Evolutionary conservation across 2,329 filamentous ascomycete species (phyloP).

Genomic region (Microcyclospora pomicola): DNA sequence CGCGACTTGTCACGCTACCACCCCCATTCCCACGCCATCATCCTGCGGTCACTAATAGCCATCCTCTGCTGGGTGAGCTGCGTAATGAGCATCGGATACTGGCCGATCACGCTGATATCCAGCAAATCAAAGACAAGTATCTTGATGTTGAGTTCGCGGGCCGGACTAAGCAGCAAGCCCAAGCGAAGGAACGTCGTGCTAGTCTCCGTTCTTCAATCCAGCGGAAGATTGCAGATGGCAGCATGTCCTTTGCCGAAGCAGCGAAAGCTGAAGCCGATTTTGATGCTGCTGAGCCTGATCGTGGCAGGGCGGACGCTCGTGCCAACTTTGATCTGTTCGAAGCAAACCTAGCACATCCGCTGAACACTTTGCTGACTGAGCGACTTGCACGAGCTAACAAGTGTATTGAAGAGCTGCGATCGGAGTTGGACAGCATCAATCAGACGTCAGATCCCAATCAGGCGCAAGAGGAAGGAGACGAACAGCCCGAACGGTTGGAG

Average conservation of each 20-base stretch:
- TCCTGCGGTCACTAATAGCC: slow-evolving; percentile 89
- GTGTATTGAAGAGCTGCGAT: slow-evolving; percentile 63
- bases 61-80: slow-evolving; percentile 72
- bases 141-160: slow-evolving; percentile 16
- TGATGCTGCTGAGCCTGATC: slow-evolving; percentile 52
- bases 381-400: slow-evolving; percentile 60
- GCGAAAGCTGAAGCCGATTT: slow-evolving; percentile 63
- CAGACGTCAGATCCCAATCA: slow-evolving; percentile 59
- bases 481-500: slow-evolving; percentile 84
- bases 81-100: slow-evolving; percentile 63
- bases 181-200: slow-evolving; percentile 16
- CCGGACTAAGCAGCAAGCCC: slow-evolving; percentile 33
- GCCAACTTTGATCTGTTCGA: slow-evolving; percentile 77
- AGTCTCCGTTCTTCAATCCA: slow-evolving; percentile 45
- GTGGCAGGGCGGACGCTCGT: slow-evolving; percentile 60
- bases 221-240: slow-evolving; percentile 61
- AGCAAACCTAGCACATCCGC: slow-evolving; percentile 63
- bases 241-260: slow-evolving; percentile 70
- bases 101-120: slow-evolving; percentile 54
- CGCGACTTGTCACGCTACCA: slow-evolving; percentile 79
- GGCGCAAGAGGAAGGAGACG: slow-evolving; percentile 88
- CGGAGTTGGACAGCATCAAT: slow-evolving; percentile 58
- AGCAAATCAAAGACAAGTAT: slow-evolving; percentile 34
- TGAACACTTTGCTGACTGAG: slow-evolving; percentile 65
- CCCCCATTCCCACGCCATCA: slow-evolving; percentile 90